Conservation (phyloP, 2,329 filamentous ascomycete genomes). For the Colletotrichum spaethianum region DNA sequence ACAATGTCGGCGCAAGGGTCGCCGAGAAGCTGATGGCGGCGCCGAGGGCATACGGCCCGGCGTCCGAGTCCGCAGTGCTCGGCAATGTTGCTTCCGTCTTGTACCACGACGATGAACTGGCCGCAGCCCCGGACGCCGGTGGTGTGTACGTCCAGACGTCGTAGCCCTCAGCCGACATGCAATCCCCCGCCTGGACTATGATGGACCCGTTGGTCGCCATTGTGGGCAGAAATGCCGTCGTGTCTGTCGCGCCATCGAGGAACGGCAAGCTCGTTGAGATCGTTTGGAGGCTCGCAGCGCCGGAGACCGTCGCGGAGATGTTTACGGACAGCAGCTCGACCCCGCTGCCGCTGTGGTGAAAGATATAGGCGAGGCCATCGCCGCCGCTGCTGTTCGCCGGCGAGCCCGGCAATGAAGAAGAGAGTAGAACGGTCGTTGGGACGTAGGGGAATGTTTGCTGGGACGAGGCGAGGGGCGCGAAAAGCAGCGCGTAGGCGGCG, state of each 20-base stretch:
- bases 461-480: constrained; percentile 42
- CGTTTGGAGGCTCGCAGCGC: constrained; percentile 61
- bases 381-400: constrained; percentile 58
- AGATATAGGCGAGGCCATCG: constrained; percentile 74
- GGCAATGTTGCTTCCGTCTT: constrained; percentile 47
- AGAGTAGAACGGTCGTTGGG: constrained; percentile 79
- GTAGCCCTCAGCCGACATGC: constrained; percentile 66
- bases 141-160: constrained; percentile 79
- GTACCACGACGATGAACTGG: constrained; percentile 59
- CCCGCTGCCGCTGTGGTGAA: constrained; percentile 66
- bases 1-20: constrained; percentile 66
- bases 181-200: constrained; percentile 82
- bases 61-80: constrained; percentile 41
- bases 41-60: constrained; percentile 66
- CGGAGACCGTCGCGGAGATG: constrained; percentile 69
- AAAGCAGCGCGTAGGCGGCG: constrained; percentile 32
- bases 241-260: constrained; percentile 60
- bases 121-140: constrained; percentile 55
- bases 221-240: constrained; percentile 76
- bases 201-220: constrained; percentile 79
- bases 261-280: constrained; percentile 76
- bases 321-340: constrained; percentile 75
- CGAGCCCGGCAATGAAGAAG: constrained; percentile 60
- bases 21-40: constrained; percentile 77
- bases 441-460: constrained; percentile 78